phyloP scores from a whole-genome alignment of 2,329 filamentous ascomycete genomes.

The Epichloe uncinata region DNA sequence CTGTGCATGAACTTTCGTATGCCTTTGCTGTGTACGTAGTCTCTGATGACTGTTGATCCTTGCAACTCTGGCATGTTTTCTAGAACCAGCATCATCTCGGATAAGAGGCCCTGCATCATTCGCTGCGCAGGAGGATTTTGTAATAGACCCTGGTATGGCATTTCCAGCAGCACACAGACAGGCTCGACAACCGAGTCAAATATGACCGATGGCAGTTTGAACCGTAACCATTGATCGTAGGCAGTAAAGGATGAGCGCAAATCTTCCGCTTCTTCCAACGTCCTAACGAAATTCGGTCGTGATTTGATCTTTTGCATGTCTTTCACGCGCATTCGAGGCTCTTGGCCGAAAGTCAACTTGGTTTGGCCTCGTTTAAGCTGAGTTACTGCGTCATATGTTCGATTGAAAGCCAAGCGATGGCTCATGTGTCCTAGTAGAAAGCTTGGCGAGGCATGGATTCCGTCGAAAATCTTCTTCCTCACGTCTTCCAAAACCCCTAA shows the following conservation, averaged over 20 bases:
- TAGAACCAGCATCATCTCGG: conserved; percentile 63
- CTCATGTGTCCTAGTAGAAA: conserved; percentile 58
- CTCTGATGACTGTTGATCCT: conserved; percentile 41
- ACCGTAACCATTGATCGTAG: conserved; percentile 41
- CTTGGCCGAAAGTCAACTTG: conserved; percentile 16
- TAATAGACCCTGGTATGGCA: conserved; percentile 57
- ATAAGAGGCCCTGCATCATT: conserved; percentile 56
- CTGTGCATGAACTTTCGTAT: conserved; percentile 45
- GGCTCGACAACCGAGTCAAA: conserved; percentile 69
- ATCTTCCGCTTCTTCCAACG: conserved; percentile 10
- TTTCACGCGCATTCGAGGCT: conserved; percentile 7
- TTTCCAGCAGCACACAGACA: conserved; percentile 65
- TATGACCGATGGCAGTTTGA: conserved; percentile 68
- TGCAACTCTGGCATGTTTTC: conserved; percentile 60
- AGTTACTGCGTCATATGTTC: conserved; percentile 24
- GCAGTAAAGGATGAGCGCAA: too few species aligned
- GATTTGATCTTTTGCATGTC: conserved; percentile 9
- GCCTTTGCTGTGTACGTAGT: conserved; percentile 43
- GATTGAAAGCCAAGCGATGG: conserved; percentile 31
- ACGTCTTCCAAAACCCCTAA: conserved; percentile 74
- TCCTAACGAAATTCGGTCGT: conserved; percentile 12
- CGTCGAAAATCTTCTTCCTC: conserved; percentile 55
- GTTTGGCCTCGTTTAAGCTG: conserved; percentile 22
- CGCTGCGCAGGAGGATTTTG: conserved; percentile 51
- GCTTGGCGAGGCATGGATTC: conserved; percentile 50